A percentile compares a stretch with the other conserved stretches of the same genome.
These are phyloP conservation scores for Macroventuria anomochaeta DNA, from an alignment of 2,329 filamentous ascomycete genomes.

Conservation along the genomic window DNA sequence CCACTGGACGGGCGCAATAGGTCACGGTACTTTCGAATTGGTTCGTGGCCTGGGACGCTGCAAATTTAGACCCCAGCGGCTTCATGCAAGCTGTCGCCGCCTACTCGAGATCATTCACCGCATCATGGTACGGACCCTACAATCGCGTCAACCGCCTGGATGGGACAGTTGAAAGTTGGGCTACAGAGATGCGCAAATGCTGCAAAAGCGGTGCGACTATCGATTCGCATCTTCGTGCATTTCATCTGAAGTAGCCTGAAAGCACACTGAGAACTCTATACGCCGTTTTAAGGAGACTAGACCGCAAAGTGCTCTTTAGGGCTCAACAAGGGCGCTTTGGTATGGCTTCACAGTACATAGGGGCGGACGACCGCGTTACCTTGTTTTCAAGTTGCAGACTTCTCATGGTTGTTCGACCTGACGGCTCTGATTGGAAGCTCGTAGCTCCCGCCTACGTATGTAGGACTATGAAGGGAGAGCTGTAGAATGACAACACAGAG, in stretches of 20 bases:
- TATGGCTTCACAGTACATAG: background rate
- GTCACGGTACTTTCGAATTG: too few relatives aligned
- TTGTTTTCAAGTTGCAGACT: background rate
- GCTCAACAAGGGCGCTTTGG: background rate
- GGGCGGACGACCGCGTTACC: background rate
- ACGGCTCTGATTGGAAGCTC: background rate
- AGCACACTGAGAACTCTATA: background rate
- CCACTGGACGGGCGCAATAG: too few relatives aligned
- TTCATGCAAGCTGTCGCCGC: too few relatives aligned
- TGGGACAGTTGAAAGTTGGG: too few relatives aligned
- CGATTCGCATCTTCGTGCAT: background rate
- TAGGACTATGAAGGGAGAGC: background rate
- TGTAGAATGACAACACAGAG: background rate
- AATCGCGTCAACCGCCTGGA: too few relatives aligned
- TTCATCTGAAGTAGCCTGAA: background rate
- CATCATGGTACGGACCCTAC: too few relatives aligned
- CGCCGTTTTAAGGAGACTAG: background rate
- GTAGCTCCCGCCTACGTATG: background rate
- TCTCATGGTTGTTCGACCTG: background rate
- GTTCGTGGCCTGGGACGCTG: too few relatives aligned
- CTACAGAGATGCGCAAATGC: too few relatives aligned
- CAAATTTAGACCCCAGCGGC: too few relatives aligned
- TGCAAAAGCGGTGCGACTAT: background rate
- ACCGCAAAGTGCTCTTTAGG: background rate
- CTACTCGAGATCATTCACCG: too few relatives aligned